phyloP scores from a whole-genome alignment of 2,329 filamentous ascomycete species.

The Paracoccidioides brasiliensis region DNA sequence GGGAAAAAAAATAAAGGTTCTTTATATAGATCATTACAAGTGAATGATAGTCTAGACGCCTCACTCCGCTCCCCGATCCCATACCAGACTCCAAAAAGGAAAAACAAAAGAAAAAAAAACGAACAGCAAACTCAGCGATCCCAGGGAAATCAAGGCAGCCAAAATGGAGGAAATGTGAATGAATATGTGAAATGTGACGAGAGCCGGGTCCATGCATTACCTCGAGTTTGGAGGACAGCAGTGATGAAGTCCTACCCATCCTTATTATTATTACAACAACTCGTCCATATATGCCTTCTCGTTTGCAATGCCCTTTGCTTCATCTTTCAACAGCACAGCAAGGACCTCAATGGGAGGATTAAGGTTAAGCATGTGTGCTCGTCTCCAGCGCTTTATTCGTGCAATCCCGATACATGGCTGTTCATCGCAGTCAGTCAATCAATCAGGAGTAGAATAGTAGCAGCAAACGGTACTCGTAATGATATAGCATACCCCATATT shows the following conservation, averaged over 20 bases:
- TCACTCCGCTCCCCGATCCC: neutral
- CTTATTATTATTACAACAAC: conserved; percentile 18
- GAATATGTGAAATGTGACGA: neutral
- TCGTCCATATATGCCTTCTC: conserved; percentile 66
- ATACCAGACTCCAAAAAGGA: neutral
- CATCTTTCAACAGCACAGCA: conserved; percentile 65
- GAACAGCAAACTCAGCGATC: neutral
- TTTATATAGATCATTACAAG: neutral
- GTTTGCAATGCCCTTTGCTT: conserved; percentile 33
- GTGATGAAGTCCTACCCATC: neutral
- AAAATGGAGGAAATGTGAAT: neutral
- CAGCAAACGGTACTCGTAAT: neutral
- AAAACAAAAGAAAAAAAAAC: neutral
- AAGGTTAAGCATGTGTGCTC: conserved; percentile 71
- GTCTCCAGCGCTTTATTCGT: conserved; percentile 72
- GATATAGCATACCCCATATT: conserved; percentile 65
- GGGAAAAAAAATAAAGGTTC: neutral
- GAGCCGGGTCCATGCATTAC: too few species aligned
- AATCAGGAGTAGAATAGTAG: neutral
- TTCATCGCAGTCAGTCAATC: neutral
- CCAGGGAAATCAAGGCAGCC: neutral
- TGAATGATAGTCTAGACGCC: neutral
- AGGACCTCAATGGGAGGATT: conserved; percentile 82
- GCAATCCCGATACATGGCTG: conserved; percentile 81
- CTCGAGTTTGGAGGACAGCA: neutral